Evolutionary conservation across 139 green algal species (phyloP), one percentile per base, ranked within the genome.

Genomic region (Limnomonas spitsbergensis): DNA sequence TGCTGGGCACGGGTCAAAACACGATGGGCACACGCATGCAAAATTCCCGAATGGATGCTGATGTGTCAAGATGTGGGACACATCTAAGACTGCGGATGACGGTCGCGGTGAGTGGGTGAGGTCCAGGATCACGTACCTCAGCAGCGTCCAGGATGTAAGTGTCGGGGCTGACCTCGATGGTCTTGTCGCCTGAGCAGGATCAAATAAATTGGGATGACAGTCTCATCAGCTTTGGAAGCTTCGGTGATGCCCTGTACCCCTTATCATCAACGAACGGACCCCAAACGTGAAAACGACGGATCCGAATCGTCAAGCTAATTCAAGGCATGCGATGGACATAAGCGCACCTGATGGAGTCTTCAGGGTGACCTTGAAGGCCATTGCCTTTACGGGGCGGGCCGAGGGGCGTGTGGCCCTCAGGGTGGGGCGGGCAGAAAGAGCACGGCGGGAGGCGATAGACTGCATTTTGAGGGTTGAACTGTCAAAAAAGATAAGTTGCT

Each of bases 331-430:
- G n/a, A n/a, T n/a, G n/a, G n/a, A n/a, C n/a, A n/a, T n/a, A n/a
- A 24, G 31, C 27, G 38, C 70, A 67, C 85, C 86, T 66, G 39
- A 74, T 66, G 85, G 85, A 39, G 80, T 89, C 83, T 91, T 88
- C 68, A 93, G 83, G 71, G 89, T 93, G 37, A 93, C 85, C 87
- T 91, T 91, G 86, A 90, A 91, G 72, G 86, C 85, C 82, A 77
- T 83, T 29, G 73, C 75, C 38, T 61, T 77, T 31, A 80, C 66
- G n/a, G 78, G 53, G 67, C 75, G 73, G 56, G 34, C 47, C 27
- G 69, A 36, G 4, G 78, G 75, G 47, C 32, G n/a, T 24, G 69
- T 66, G 24, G 9, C 39, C 52, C 77, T 61, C 26, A 84, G 78
- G 36, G 67, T 35, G 53, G 78, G 56, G 56, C 56, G 56, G 29